A percentile compares a stretch with the other conserved stretches of the same genome.
These are phyloP conservation scores for Collybia mongolica DNA, from an alignment of 768 basidiomycete genomes.

Conservation along the genomic window DNA sequence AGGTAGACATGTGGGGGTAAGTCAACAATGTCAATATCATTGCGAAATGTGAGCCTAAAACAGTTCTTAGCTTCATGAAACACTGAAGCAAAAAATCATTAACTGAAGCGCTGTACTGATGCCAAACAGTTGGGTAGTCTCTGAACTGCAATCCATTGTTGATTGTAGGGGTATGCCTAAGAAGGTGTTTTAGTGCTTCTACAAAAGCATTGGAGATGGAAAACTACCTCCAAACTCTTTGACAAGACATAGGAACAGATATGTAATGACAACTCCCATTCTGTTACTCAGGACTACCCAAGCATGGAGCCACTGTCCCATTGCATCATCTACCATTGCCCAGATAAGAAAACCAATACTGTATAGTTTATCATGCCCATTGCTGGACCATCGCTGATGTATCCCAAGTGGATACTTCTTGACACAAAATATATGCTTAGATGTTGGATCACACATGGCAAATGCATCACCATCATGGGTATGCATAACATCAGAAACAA, in stretches of 20 bases:
- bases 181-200: background rate
- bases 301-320: slow-evolving; percentile 3
- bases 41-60: slow-evolving; percentile 22
- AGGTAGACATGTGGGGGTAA: slow-evolving; percentile 30
- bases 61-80: background rate
- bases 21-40: slow-evolving; percentile 17
- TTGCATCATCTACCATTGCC: slow-evolving; percentile 10
- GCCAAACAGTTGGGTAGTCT: slow-evolving; percentile 31
- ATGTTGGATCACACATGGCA: slow-evolving; percentile 4
- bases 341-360: slow-evolving; percentile 38
- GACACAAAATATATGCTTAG: background rate
- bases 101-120: slow-evolving; percentile 28
- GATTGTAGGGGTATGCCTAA: slow-evolving; percentile 33
- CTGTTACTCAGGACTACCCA: slow-evolving; percentile 11
- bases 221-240: slow-evolving; percentile 25
- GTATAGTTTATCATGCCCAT: slow-evolving; percentile 37
- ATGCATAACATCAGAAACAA: slow-evolving; percentile 7
- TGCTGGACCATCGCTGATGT: background rate
- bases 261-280: slow-evolving; percentile 1
- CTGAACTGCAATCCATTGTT: slow-evolving; percentile 33
- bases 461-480: slow-evolving; percentile 4
- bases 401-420: slow-evolving; percentile 1
- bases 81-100: background rate
- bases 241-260: slow-evolving; percentile 26
- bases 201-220: background rate